These are phyloP conservation scores for Alternaria hordeiaustralica DNA, from an alignment of 2,329 filamentous ascomycete genomes.

Conservation along the genomic window DNA sequence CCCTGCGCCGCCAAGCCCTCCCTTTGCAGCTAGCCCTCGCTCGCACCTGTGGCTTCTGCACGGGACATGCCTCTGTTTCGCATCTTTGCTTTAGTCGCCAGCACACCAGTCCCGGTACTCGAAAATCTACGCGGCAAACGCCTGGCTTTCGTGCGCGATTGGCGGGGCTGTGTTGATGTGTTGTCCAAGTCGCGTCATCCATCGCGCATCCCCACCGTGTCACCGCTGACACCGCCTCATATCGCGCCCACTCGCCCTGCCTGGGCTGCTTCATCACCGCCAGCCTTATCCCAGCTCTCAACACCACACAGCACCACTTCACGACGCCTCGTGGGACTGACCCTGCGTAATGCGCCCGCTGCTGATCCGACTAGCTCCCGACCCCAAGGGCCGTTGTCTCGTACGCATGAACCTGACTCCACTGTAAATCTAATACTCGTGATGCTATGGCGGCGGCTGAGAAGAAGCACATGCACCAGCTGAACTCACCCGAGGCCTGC, in stretches of 20 bases:
- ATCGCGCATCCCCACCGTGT: conserved; percentile 17
- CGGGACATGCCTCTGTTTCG: conserved; percentile 12
- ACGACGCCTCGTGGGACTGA: conserved; percentile 5
- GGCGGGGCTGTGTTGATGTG: conserved; percentile 25
- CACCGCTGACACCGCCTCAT: conserved; percentile 2
- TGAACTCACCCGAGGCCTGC: neutral
- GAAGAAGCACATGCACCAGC: conserved; percentile 1
- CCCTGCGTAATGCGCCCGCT: conserved; percentile 16
- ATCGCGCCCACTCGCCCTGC: conserved; percentile 1
- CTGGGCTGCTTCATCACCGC: neutral
- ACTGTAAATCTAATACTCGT: conserved; percentile 8
- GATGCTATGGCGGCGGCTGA: neutral
- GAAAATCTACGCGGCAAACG: conserved; percentile 11
- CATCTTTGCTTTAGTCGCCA: conserved; percentile 17
- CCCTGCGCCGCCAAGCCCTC: conserved; percentile 13
- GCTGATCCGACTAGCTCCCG: conserved; percentile 17
- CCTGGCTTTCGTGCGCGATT: conserved; percentile 16
- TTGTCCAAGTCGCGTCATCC: conserved; percentile 35
- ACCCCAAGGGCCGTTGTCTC: conserved; percentile 13
- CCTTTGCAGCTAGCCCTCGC: conserved; percentile 5
- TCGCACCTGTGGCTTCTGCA: neutral
- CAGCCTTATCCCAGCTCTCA: conserved; percentile 2
- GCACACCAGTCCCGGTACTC: conserved; percentile 13
- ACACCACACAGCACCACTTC: neutral
- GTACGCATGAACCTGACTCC: conserved; percentile 14